Evolutionary conservation across 2,329 filamentous ascomycete species (phyloP).

Genomic region (Fusarium papillatum): DNA sequence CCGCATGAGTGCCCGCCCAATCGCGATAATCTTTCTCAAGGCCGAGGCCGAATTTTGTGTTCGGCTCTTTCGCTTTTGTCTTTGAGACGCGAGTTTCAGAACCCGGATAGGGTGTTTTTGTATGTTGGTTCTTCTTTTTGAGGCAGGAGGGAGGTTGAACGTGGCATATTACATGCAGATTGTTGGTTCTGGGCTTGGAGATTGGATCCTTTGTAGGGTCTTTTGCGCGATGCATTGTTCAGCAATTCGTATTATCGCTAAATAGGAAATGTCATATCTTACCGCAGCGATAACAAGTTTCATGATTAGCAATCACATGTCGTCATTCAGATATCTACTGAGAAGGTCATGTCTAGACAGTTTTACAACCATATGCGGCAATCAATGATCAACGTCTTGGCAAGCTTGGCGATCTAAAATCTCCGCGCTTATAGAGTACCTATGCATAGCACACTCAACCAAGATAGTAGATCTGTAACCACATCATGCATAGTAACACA

Average conservation of each 20-base stretch:
- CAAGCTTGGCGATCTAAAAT: neutral
- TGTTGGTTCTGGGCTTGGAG: neutral
- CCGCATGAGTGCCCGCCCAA: constrained; percentile 5
- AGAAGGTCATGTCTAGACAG: neutral
- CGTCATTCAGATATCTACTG: neutral
- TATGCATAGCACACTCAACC: neutral
- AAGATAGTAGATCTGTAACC: neutral
- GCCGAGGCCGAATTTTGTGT: constrained; percentile 22
- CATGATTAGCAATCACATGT: neutral
- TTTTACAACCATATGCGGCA: neutral
- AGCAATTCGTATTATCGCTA: neutral
- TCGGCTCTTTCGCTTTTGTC: neutral
- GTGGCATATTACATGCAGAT: neutral
- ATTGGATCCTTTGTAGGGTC: neutral
- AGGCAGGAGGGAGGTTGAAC: neutral
- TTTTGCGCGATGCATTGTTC: neutral
- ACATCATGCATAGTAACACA: neutral
- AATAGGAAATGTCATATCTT: neutral
- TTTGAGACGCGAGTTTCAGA: neutral
- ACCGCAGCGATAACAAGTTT: neutral
- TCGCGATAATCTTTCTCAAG: constrained; percentile 22
- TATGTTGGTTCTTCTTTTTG: neutral
- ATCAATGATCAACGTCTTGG: neutral
- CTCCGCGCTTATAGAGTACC: neutral
- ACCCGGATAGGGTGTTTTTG: no score